Evolutionary conservation across 2,329 filamentous ascomycete species (phyloP), one percentile per base, ranked within the genome.

Genomic region (Thielaviopsis ethacetica): DNA sequence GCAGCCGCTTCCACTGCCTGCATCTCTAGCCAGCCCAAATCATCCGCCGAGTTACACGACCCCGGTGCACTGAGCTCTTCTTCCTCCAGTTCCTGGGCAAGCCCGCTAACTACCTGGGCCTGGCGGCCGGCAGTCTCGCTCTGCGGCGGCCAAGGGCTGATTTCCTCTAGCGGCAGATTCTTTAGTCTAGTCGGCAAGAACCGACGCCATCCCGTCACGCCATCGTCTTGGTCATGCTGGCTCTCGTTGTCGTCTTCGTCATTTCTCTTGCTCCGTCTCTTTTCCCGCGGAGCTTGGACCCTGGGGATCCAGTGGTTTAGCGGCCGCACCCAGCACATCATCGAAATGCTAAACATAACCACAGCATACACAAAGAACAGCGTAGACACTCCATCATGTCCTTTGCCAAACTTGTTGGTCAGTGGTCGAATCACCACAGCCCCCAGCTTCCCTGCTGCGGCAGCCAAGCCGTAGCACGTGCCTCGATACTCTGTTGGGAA

Each of bases 401-500:
- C 50, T 21, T 57, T 56, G 34, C 47, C 58, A 56, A 60, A 60
- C 21, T 60, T 60, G 5, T 53, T 57, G 1, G 58, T 60, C 17
- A 60, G 21, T 17, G 61, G 54, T 17, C 65, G 64, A 17, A 66
- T 62, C 5, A 66, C 54, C 9, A 69, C 63, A 5, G 68, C 67
- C 6, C 67, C 68, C 7, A 67, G 47, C 58, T 69, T 69, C 0
- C 68, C 68, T 0, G 61, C 57, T 5, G 67, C 67, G 7, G 67
- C 67, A 3, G 66, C 64, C 27, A 69, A 60, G 9, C 68, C 68
- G 54, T 68, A 67, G 53, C 66, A 67, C 2, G 66, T 67, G 4
- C 66, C 67, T n/a, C 68, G 64, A 55, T 65, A 67, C 7, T 64
- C 64, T 2, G 67, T 67, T 10, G 67, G 66, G 54, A 66, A 69